Percentiles rank a stretch among this genome's conserved stretches.
Evolutionary conservation across 169 alveolate genomes (phyloP).

Genomic region (Eimeria acervulina): DNA sequence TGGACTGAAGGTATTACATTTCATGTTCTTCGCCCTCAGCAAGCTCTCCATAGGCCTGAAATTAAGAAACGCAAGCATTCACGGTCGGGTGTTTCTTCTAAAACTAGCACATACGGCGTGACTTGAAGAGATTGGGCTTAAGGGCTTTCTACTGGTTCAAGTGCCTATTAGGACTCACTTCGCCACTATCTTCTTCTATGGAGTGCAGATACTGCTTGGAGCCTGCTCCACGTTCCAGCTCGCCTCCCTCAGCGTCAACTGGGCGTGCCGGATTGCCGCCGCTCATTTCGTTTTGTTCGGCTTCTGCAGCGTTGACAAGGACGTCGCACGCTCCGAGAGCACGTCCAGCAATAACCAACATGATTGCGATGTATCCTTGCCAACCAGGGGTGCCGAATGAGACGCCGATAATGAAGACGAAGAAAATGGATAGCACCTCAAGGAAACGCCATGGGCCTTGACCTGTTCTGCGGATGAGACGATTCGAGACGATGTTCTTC

Average conservation of each 20-base stretch:
- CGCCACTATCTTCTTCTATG: slow-evolving; percentile 81
- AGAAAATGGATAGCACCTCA: slow-evolving; percentile 94
- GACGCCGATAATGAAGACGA: slow-evolving; percentile 94
- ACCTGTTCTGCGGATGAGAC: slow-evolving; percentile 95
- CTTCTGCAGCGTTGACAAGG: slow-evolving; percentile 88
- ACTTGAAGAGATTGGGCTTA: neutral
- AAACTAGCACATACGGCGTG: neutral
- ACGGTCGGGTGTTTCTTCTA: neutral
- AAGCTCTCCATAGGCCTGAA: slow-evolving; percentile 76
- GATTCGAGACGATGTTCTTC: slow-evolving; percentile 95
- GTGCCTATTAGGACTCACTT: slow-evolving; percentile 47
- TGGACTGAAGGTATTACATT: slow-evolving; percentile 2
- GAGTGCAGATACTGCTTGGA: slow-evolving; percentile 81
- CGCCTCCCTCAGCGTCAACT: slow-evolving; percentile 66
- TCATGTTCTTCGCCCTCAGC: slow-evolving; percentile 66
- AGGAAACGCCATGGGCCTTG: slow-evolving; percentile 97
- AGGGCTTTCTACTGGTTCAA: neutral
- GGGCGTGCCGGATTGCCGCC: slow-evolving; percentile 48
- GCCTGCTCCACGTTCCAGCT: slow-evolving; percentile 79
- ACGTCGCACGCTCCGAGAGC: slow-evolving; percentile 91
- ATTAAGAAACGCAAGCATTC: neutral
- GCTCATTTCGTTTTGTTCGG: slow-evolving; percentile 78
- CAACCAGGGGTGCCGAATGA: slow-evolving; percentile 90
- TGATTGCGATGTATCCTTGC: slow-evolving; percentile 87
- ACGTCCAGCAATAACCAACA: slow-evolving; percentile 91